These are phyloP conservation scores for Phytopythium sindhum DNA, from an alignment of 352 stramenopile species.

Conservation along the genomic window DNA sequence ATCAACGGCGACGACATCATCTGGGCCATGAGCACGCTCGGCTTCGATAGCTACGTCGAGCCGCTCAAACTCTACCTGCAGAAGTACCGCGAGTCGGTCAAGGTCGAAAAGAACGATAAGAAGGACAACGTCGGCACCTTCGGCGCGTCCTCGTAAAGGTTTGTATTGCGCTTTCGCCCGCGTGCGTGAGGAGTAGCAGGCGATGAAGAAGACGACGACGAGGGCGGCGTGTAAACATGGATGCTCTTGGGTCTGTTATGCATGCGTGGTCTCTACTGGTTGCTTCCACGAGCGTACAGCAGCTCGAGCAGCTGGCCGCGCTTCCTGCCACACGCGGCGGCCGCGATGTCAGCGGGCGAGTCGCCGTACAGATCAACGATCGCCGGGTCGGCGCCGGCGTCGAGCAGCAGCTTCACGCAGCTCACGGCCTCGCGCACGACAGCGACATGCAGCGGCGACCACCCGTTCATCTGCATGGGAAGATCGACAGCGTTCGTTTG, in stretches of 20 bases:
- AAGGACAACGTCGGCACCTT: slow-evolving; percentile 89
- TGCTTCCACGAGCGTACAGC: slow-evolving; percentile 10
- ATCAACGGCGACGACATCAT: slow-evolving; percentile 99
- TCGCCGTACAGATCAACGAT: slow-evolving; percentile 61
- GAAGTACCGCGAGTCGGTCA: slow-evolving; percentile 97
- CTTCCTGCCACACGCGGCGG: slow-evolving; percentile 37
- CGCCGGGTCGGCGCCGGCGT: slow-evolving; percentile 27
- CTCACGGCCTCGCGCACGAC: slow-evolving; percentile 40
- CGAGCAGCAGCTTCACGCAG: slow-evolving; percentile 49
- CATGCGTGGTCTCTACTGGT: background rate
- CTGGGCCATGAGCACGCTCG: slow-evolving; percentile 99
- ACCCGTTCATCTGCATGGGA: slow-evolving; percentile 50
- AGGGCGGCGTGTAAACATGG: background rate
- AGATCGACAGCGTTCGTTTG: background rate
- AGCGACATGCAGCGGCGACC: slow-evolving; percentile 67
- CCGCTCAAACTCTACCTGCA: slow-evolving; percentile 98
- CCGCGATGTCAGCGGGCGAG: slow-evolving; percentile 33
- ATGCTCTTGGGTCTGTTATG: background rate
- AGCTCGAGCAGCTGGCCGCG: slow-evolving; percentile 39
- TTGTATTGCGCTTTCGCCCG: background rate
- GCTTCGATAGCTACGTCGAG: slow-evolving; percentile 99
- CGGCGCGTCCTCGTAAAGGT: slow-evolving; percentile 68
- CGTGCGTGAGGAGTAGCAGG: background rate
- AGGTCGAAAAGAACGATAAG: slow-evolving; percentile 90
- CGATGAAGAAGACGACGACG: no score